Conservation (phyloP, 2,329 filamentous ascomycete genomes). For the Paracoccidioides lutzii region DNA sequence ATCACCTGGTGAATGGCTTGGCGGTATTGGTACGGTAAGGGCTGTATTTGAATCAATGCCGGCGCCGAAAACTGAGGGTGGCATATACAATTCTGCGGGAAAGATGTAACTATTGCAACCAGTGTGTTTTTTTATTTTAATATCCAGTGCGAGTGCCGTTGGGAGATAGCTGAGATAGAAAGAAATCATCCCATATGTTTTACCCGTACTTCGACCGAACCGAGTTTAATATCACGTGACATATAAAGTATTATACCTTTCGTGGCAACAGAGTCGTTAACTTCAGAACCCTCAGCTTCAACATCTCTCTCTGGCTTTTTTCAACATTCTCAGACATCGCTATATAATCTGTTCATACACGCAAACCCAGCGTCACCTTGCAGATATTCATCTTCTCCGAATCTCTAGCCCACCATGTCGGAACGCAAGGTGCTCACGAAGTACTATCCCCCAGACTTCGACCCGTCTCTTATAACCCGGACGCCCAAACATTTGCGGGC, state of each 20-base stretch:
- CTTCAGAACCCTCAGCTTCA: not conserved
- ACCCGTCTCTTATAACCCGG: slow-evolving; percentile 66
- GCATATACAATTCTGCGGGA: not conserved
- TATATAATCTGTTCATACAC: too few species aligned
- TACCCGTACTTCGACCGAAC: too few species aligned
- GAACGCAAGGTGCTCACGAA: slow-evolving; percentile 68
- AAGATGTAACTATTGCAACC: too few species aligned
- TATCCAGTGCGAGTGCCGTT: too few species aligned
- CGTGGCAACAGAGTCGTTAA: too few species aligned
- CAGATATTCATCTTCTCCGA: not conserved
- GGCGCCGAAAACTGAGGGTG: not conserved
- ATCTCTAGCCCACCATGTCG: slow-evolving; percentile 46
- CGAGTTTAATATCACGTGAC: too few species aligned
- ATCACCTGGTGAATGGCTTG: slow-evolving; percentile 1
- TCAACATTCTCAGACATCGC: too few species aligned
- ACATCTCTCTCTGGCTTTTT: not conserved
- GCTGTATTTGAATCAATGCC: not conserved
- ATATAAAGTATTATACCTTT: too few species aligned
- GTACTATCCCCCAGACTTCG: slow-evolving; percentile 66
- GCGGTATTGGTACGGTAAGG: not conserved
- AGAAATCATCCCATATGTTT: too few species aligned
- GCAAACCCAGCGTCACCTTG: too few species aligned
- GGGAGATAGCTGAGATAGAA: too few species aligned
- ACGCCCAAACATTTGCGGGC: slow-evolving; percentile 44
- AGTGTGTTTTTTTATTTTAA: too few species aligned